Evolutionary conservation across 768 basidiomycete species (phyloP).

Genomic region (Podaxis sp.): DNA sequence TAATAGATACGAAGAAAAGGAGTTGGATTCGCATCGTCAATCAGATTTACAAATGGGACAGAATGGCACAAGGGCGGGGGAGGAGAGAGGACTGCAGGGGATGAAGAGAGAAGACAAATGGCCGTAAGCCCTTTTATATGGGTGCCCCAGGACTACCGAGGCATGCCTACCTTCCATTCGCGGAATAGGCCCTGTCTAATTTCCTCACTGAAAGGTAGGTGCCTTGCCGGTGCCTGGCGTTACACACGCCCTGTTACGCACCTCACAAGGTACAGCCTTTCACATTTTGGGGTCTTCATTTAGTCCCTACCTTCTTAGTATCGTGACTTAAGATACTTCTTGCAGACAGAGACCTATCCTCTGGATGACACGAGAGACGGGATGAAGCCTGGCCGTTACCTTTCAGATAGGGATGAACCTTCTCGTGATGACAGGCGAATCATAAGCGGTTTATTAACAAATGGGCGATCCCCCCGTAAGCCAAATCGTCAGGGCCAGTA

Average conservation of each 20-base stretch:
- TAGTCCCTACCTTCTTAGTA: neutral
- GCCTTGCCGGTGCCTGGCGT: slow-evolving; percentile 13
- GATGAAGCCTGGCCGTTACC: too few relatives aligned
- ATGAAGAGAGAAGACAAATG: neutral
- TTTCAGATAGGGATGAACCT: too few relatives aligned
- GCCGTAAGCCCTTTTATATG: neutral
- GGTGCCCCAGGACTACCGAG: neutral
- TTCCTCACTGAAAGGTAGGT: slow-evolving; percentile 3
- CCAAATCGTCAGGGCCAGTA: neutral
- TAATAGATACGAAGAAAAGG: slow-evolving; percentile 10
- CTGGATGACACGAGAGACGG: too few relatives aligned
- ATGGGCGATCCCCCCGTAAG: neutral
- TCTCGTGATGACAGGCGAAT: too few relatives aligned
- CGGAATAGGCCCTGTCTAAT: slow-evolving; percentile 1
- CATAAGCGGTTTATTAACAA: too few relatives aligned
- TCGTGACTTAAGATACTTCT: too few relatives aligned
- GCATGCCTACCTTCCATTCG: slow-evolving; percentile 1
- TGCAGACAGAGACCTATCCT: too few relatives aligned
- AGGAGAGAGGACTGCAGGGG: neutral
- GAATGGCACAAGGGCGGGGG: neutral
- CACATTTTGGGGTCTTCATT: neutral
- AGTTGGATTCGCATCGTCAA: slow-evolving; percentile 6
- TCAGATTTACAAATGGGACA: neutral
- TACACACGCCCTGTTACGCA: neutral
- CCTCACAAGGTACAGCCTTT: slow-evolving; percentile 2